Conservation (phyloP, 1,284 basidiomycete species). For the Sporisorium sorghi region DNA sequence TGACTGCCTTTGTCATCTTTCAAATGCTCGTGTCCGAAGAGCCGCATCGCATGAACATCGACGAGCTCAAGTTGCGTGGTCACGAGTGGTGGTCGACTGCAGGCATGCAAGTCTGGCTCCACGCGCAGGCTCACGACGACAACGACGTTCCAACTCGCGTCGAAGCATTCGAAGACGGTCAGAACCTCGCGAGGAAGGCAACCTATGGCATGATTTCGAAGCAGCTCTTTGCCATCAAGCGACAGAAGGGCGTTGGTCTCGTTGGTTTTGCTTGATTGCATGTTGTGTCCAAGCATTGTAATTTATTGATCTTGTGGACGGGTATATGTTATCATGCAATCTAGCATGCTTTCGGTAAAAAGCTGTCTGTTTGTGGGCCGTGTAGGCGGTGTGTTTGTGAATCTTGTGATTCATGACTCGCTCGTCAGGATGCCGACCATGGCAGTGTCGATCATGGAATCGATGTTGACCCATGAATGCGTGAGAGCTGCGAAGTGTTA, state of each 20-base stretch:
- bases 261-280: slow-evolving; percentile 41
- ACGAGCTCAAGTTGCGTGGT: slow-evolving; percentile 52
- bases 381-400: neutral
- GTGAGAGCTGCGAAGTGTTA: slow-evolving; percentile 55
- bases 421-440: slow-evolving; percentile 82
- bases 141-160: slow-evolving; percentile 26
- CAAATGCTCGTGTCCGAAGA: slow-evolving; percentile 53
- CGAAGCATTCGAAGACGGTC: slow-evolving; percentile 54
- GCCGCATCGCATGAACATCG: slow-evolving; percentile 57
- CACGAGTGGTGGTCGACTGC: slow-evolving; percentile 58
- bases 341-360: slow-evolving; percentile 1
- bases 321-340: slow-evolving; percentile 21
- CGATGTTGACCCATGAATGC: slow-evolving; percentile 92
- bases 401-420: slow-evolving; percentile 16
- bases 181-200: slow-evolving; percentile 60
- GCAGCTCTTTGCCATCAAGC: slow-evolving; percentile 54
- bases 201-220: slow-evolving; percentile 66
- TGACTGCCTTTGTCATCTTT: slow-evolving; percentile 61
- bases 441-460: slow-evolving; percentile 91
- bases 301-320: slow-evolving; percentile 3
- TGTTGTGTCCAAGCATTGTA: too few relatives aligned
- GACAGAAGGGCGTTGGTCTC: slow-evolving; percentile 45
- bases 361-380: neutral
- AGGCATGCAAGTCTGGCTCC: slow-evolving; percentile 48
- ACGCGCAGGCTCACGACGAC: slow-evolving; percentile 29